A percentile compares a stretch with the other conserved stretches of the same genome.
phyloP scores from a whole-genome alignment of 495 filamentous ascomycete species.

The Penicillium samsonianum region DNA sequence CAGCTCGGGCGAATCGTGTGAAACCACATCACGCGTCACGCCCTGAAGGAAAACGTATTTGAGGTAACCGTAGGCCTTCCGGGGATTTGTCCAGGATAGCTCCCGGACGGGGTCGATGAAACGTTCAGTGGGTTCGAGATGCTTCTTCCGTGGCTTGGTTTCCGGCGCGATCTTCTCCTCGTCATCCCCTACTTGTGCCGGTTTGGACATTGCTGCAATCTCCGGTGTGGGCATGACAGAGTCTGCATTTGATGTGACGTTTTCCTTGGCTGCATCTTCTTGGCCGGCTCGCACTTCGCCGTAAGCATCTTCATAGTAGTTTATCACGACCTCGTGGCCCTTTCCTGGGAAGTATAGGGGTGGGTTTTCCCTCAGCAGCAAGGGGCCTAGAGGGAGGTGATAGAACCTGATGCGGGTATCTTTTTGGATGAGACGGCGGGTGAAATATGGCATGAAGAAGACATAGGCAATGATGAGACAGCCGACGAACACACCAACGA shows the following conservation, averaged over 20 bases:
- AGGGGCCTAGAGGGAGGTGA: slow-evolving; percentile 57
- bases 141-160: slow-evolving; percentile 27
- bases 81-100: slow-evolving; percentile 31
- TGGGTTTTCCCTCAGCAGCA: slow-evolving; percentile 47
- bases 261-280: slow-evolving; percentile 12
- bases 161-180: slow-evolving; percentile 59
- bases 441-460: slow-evolving; percentile 65
- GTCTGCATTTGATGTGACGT: slow-evolving; percentile 31
- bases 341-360: slow-evolving; percentile 51
- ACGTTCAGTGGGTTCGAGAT: slow-evolving; percentile 34
- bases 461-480: slow-evolving; percentile 51
- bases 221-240: slow-evolving; percentile 72
- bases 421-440: slow-evolving; percentile 56
- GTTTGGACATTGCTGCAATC: slow-evolving; percentile 56
- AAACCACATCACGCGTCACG: slow-evolving; percentile 61
- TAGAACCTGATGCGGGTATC: slow-evolving; percentile 60
- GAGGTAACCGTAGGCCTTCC: slow-evolving; percentile 42
- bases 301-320: slow-evolving; percentile 51
- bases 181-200: slow-evolving; percentile 48
- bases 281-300: slow-evolving; percentile 29
- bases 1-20: slow-evolving; percentile 46
- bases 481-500: slow-evolving; percentile 58
- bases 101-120: slow-evolving; percentile 36
- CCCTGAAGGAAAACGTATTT: slow-evolving; percentile 57
- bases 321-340: slow-evolving; percentile 45